Base-by-base conservation (phyloP, 2,329 filamentous ascomycete genomes). In the Setomelanomma holmii region DNA sequence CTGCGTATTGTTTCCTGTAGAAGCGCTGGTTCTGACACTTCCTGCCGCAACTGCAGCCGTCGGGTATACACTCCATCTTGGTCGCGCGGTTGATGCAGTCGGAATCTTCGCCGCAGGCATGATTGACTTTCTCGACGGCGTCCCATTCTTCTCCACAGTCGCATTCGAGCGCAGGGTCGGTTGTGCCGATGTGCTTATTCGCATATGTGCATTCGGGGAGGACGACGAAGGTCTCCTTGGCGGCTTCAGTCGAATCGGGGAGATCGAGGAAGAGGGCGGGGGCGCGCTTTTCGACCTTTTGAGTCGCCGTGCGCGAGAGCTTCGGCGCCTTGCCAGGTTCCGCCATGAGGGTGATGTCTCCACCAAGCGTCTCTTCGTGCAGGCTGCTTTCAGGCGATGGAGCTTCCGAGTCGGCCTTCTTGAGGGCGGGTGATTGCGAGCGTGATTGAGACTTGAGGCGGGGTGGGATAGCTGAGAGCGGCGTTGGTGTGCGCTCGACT, bases 71-170 rank as follows among this genome's bases (percentile, higher is more conserved):
- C 78, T 99, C 95, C 86, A 98, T 96, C 76, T 97, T 98, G 52
- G 93, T 98, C 51, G 91, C 90, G 68, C 95, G 90, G 76, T 99
- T 99, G 81, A 99, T 99, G 77, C 95, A 99, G 75, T 98, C 93
- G 14, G 93, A 96, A 75, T 97, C 91, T 67, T 97, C 93, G 61
- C 91, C 93, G 75, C 95, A 99, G 43, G 95, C 93, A 76, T 88
- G 77, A 74, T 99, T 99, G 51, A 70, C 75, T 55, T 77, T 76
- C 20, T 77, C 76, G 16, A 76, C 68, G 45, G 79, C 39, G 69
- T 86, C 89, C 90, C 90, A 97, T 79, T 97, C 91, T 77, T 96
- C 91, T 63, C 84, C 82, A 77, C 95, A 99, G 74, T 99, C 95
- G 77, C 95, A 99, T 76, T 97, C 95, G 75, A 98, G 82, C 54